phyloP scores from a whole-genome alignment of 2,329 filamentous ascomycete species.

The Fonsecaea erecta region DNA sequence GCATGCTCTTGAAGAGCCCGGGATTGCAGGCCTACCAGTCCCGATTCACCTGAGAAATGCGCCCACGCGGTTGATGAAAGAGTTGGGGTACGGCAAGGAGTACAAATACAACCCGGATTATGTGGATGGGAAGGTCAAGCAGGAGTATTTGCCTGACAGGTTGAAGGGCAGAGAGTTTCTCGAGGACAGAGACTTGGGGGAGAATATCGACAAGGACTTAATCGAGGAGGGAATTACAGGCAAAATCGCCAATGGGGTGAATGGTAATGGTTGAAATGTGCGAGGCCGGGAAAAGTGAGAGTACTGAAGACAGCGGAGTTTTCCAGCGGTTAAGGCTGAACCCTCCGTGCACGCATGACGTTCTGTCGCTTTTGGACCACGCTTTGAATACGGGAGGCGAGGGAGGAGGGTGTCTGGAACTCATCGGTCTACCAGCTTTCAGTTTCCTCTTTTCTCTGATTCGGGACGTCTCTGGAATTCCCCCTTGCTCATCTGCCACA shows the following conservation, averaged over 20 bases:
- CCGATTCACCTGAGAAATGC: constrained; percentile 90
- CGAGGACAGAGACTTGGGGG: constrained; percentile 79
- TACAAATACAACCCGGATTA: constrained; percentile 99
- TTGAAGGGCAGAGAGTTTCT: constrained; percentile 74
- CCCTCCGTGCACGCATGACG: background rate
- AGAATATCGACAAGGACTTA: constrained; percentile 64
- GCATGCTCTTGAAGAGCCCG: constrained; percentile 78
- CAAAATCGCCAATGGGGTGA: background rate
- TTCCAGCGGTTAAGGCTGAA: background rate
- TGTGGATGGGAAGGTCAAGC: constrained; percentile 75
- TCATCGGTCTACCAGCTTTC: too few relatives aligned
- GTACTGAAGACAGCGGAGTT: background rate
- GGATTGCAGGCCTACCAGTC: constrained; percentile 78
- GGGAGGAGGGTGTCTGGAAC: background rate
- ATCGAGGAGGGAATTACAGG: constrained; percentile 1
- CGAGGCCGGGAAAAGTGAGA: background rate
- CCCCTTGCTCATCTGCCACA: too few relatives aligned
- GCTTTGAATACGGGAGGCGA: background rate
- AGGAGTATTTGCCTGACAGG: constrained; percentile 86
- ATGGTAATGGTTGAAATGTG: background rate
- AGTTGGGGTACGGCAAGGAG: constrained; percentile 83
- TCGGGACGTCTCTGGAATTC: too few relatives aligned
- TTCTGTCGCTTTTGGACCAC: background rate
- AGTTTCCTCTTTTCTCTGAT: too few relatives aligned
- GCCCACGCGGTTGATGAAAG: constrained; percentile 89